Conservation (phyloP, 306 rosid genomes). For the Purshia tridentata region DNA sequence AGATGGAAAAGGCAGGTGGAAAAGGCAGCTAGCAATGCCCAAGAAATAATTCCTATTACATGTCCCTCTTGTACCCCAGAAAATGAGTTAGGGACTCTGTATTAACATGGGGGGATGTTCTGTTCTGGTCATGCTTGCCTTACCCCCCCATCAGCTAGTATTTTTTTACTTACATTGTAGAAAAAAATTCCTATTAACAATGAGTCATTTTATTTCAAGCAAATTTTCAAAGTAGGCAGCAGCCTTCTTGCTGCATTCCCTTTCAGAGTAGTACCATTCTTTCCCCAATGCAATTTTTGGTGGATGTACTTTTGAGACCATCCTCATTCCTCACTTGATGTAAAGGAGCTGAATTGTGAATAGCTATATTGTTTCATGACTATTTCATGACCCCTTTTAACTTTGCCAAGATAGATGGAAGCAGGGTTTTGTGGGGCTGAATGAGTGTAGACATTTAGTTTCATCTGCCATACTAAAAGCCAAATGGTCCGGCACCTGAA, state of each 20-base stretch:
- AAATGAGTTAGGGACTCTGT: not conserved
- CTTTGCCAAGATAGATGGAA: not conserved
- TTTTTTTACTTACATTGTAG: not conserved
- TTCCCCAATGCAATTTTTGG: not conserved
- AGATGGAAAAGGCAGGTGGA: too few species aligned
- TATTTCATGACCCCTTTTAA: not conserved
- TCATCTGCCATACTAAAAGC: conserved; percentile 29
- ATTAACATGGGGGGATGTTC: not conserved
- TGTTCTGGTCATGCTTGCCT: not conserved
- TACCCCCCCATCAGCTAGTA: not conserved
- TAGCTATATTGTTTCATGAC: not conserved
- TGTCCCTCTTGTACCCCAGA: not conserved
- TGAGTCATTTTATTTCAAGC: not conserved
- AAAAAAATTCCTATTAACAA: not conserved
- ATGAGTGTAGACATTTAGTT: conserved; percentile 1
- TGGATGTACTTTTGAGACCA: conserved; percentile 1
- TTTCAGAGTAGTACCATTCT: not conserved
- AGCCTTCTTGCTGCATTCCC: not conserved
- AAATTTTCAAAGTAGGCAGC: not conserved
- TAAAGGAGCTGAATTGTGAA: not conserved
- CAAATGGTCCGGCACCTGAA: conserved; percentile 54
- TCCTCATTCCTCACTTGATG: conserved; percentile 11
- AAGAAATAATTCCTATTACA: conserved; percentile 1
- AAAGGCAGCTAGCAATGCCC: too few species aligned
- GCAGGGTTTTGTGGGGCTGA: conserved; percentile 12